Percentiles rank a stretch among this genome's conserved stretches.
These are phyloP conservation scores for Hansfordia pulvinata DNA, from an alignment of 2,329 filamentous ascomycete genomes.

Conservation along the genomic window DNA sequence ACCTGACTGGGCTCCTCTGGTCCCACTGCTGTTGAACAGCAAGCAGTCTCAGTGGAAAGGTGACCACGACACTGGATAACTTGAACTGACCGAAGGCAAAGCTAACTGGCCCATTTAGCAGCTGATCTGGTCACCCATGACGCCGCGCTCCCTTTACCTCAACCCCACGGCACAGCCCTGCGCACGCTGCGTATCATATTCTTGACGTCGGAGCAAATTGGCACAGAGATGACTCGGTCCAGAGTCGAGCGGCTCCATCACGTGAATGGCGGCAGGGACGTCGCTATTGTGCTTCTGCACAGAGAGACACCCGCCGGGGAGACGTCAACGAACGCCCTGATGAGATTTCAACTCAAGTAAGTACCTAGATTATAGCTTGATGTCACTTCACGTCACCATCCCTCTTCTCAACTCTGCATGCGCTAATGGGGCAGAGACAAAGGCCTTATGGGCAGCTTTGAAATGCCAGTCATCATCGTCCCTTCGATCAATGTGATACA, in stretches of 20 bases:
- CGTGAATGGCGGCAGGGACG: conserved; percentile 23
- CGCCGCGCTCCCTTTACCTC: conserved; percentile 23
- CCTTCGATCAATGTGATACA: conserved; percentile 19
- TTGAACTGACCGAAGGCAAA: too few species aligned
- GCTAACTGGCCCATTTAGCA: too few species aligned
- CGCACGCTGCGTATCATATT: conserved; percentile 23
- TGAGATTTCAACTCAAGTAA: conserved; percentile 30
- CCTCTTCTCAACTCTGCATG: not conserved
- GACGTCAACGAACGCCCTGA: conserved; percentile 18
- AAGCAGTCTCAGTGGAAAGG: conserved; percentile 14
- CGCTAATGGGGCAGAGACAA: too few species aligned
- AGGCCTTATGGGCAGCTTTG: conserved; percentile 18
- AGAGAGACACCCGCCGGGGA: conserved; percentile 12
- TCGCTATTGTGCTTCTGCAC: conserved; percentile 31
- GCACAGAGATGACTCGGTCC: conserved; percentile 10
- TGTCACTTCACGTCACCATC: not conserved
- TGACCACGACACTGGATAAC: too few species aligned
- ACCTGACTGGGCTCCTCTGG: conserved; percentile 13
- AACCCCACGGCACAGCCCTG: conserved; percentile 3
- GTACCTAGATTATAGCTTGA: conserved; percentile 5
- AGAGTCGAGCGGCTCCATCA: conserved; percentile 26
- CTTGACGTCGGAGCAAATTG: conserved; percentile 22
- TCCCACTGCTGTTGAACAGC: conserved; percentile 10
- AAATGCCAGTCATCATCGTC: conserved; percentile 28
- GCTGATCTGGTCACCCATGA: conserved; percentile 27